Base-by-base conservation (phyloP, 768 basidiomycete species). In the Russula sp. region DNA sequence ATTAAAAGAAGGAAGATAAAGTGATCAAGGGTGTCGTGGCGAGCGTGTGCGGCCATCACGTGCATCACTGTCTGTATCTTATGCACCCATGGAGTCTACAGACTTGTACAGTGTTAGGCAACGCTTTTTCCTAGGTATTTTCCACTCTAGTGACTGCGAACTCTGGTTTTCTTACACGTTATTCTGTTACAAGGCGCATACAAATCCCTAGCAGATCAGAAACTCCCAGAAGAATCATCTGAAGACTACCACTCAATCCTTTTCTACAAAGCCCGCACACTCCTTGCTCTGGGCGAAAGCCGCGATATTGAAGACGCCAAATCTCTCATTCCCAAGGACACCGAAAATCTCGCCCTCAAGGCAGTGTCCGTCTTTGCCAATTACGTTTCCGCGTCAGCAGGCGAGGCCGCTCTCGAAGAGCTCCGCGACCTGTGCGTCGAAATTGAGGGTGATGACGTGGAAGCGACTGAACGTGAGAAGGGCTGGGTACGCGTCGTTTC, bases 371-470 rank as follows among this genome's bases (percentile, higher is more conserved):
- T 89, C 5, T 79, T 98, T 56, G 90, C 92, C n/a, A 81, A 80
- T 22, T 91, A 87, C 72, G 76, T 88, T 63, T 77, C 74, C 18
- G 70, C 73, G 0, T 79, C 67, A 20, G 62, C 70, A 69, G 34
- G 48, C 11, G 89, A 83, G 66, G 77, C 83, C 30, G 79, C 81
- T 11, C 78, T 97, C 11, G 94, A 96, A 72, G 84, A 90, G 71
- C 79, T 95, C 32, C 82, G 94, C 20, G 94, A 96, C 74, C 76
- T 94, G 26, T 85, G 88, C 55, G 84, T 96, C 9, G 94, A 98
- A 74, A 85, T 89, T 48, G 94, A 96, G 70, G 84, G 86, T 6
- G 89, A 88, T 26, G 91, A 90, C 70, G 81, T 77, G 20, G 88
- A 88, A 55, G 81, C 81, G 0, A 81, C 77, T n/a, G 82, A 85